Evolutionary conservation across 2,329 filamentous ascomycete genomes (phyloP).

Genomic region (Huntiella bhutanensis): DNA sequence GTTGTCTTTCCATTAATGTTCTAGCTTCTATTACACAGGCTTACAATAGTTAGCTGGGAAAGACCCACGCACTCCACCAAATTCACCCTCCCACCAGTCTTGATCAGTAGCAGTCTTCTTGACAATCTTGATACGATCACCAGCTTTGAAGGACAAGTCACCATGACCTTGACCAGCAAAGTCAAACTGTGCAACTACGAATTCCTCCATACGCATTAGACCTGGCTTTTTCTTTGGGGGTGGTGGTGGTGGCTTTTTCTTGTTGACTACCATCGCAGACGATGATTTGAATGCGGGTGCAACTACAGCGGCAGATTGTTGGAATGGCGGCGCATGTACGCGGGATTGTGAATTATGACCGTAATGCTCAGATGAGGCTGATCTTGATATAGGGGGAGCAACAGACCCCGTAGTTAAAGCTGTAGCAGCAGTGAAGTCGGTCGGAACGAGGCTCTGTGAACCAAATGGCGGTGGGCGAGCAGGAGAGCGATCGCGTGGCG

Average conservation of each 20-base stretch:
- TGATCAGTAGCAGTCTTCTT: slow-evolving; percentile 64
- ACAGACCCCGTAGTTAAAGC: slow-evolving; percentile 2
- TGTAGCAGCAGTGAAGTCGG: slow-evolving; percentile 10
- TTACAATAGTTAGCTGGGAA: slow-evolving; percentile 76
- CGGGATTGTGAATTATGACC: slow-evolving; percentile 8
- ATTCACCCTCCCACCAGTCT: slow-evolving; percentile 77
- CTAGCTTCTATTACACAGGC: slow-evolving; percentile 14
- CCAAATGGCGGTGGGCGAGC: slow-evolving; percentile 4
- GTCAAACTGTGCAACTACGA: slow-evolving; percentile 54
- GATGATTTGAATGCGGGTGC: neutral
- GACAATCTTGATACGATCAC: slow-evolving; percentile 56
- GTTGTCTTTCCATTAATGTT: too few relatives aligned
- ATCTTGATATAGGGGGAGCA: slow-evolving; percentile 1
- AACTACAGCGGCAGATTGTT: slow-evolving; percentile 2
- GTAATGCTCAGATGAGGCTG: slow-evolving; percentile 8
- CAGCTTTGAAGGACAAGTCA: slow-evolving; percentile 57
- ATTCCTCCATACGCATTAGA: slow-evolving; percentile 33
- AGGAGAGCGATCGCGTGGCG: slow-evolving; percentile 4
- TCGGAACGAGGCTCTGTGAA: slow-evolving; percentile 9
- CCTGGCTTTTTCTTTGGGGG: slow-evolving; percentile 51
- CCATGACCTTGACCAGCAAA: slow-evolving; percentile 51
- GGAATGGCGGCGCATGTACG: slow-evolving; percentile 4
- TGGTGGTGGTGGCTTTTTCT: slow-evolving; percentile 9
- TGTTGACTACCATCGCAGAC: slow-evolving; percentile 1
- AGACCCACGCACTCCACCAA: slow-evolving; percentile 45